These are phyloP conservation scores for Hibiscus mutabilis DNA, from an alignment of 345 rosid genomes.

Conservation along the genomic window DNA sequence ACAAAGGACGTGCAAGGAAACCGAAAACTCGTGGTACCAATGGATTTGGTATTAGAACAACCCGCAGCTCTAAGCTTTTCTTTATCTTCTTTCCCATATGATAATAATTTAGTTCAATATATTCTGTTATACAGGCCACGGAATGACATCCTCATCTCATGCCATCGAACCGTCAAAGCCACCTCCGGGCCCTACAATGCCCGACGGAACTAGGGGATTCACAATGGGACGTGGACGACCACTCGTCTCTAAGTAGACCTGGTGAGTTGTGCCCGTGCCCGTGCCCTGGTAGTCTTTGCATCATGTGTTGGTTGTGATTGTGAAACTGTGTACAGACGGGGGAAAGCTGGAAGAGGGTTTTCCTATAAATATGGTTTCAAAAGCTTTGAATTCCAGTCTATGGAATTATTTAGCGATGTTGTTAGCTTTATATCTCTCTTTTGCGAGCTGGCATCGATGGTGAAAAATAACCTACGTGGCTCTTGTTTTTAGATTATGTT, in stretches of 20 bases:
- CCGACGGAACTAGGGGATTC: conserved; percentile 96
- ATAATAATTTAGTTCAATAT: background rate
- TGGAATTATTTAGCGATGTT: background rate
- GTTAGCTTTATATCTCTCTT: background rate
- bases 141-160: conserved; percentile 40
- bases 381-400: background rate
- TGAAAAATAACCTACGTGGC: background rate
- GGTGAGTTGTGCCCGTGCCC: conserved; percentile 11
- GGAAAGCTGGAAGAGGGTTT: conserved; percentile 10
- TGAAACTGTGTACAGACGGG: conserved; percentile 13
- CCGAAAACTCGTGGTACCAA: conserved; percentile 42
- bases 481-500: background rate
- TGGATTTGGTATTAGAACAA: conserved; percentile 34
- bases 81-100: background rate
- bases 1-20: conserved; percentile 46
- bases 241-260: conserved; percentile 18
- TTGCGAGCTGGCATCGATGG: background rate
- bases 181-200: conserved; percentile 98
- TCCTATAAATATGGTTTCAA: background rate
- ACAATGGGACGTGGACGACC: conserved; percentile 85
- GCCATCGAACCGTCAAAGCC: conserved; percentile 50
- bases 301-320: background rate
- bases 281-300: too few relatives aligned
- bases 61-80: background rate
- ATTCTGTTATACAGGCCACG: conserved; percentile 45